phyloP scores from a whole-genome alignment of 164 flowering plant species.

The Warburgia ugandensis region DNA sequence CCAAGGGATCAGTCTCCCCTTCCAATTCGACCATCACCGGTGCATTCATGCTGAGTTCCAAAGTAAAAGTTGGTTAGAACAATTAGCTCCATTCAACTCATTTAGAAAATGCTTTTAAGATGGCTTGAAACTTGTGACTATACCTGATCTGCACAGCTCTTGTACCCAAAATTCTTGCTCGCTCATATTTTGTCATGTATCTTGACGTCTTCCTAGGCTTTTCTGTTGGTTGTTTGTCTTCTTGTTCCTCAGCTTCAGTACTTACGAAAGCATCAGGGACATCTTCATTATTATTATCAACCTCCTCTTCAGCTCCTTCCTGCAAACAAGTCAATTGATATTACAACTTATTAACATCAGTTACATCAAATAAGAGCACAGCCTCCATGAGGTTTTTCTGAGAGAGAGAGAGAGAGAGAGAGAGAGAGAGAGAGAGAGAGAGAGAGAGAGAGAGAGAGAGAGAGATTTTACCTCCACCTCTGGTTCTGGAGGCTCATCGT shows the following conservation, averaged over 20 bases:
- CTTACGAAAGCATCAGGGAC: slow-evolving; percentile 26
- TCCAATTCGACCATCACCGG: slow-evolving; percentile 75
- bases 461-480: no score
- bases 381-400: no score
- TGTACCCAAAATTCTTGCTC: slow-evolving; percentile 60
- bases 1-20: slow-evolving; percentile 66
- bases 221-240: slow-evolving; percentile 22
- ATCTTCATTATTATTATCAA: slow-evolving; percentile 36
- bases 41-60: slow-evolving; percentile 55
- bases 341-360: no score
- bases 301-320: slow-evolving; percentile 53
- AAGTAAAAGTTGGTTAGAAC: neutral
- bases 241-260: slow-evolving; percentile 37
- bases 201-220: slow-evolving; percentile 47
- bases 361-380: no score
- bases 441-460: no score
- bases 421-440: no score
- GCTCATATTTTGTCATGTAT: slow-evolving; percentile 61
- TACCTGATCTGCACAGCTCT: slow-evolving; percentile 65
- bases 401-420: no score
- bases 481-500: no score
- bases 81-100: neutral
- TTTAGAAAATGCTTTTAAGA: neutral
- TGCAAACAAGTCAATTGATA: no score
- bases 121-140: neutral